These are phyloP conservation scores for Paracoccidioides lutzii DNA, from an alignment of 2,329 filamentous ascomycete genomes.

Conservation along the genomic window DNA sequence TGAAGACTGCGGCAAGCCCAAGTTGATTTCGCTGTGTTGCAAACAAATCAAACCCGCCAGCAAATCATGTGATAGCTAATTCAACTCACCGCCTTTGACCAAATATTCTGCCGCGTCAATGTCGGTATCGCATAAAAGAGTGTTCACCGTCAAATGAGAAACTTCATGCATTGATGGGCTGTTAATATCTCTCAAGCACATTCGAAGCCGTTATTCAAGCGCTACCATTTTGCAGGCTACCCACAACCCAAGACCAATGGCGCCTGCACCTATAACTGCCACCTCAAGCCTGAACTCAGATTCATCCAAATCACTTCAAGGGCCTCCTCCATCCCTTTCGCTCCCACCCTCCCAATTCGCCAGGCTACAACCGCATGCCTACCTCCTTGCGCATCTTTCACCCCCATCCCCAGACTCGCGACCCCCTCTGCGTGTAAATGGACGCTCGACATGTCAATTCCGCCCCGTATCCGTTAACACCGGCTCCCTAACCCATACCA, in stretches of 20 bases:
- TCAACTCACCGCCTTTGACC: background rate
- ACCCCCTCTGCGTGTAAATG: slow-evolving; percentile 63
- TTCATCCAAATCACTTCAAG: slow-evolving; percentile 3
- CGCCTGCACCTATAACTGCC: background rate
- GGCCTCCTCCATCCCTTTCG: slow-evolving; percentile 35
- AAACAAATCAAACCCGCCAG: too few relatives aligned
- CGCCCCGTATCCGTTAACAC: slow-evolving; percentile 66
- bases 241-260: background rate
- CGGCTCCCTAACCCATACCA: slow-evolving; percentile 73
- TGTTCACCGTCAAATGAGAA: background rate
- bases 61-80: background rate
- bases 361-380: slow-evolving; percentile 77
- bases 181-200: background rate
- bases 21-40: too few relatives aligned
- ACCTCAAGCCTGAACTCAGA: background rate
- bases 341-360: slow-evolving; percentile 60
- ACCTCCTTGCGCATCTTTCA: slow-evolving; percentile 77
- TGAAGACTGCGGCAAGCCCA: too few relatives aligned
- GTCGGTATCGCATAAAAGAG: background rate
- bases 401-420: slow-evolving; percentile 37
- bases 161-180: background rate
- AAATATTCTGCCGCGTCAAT: background rate
- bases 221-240: too few relatives aligned
- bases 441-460: slow-evolving; percentile 56
- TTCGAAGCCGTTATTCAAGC: background rate